phyloP scores from a whole-genome alignment of 768 basidiomycete species.

The Antrodiella citrinella region DNA sequence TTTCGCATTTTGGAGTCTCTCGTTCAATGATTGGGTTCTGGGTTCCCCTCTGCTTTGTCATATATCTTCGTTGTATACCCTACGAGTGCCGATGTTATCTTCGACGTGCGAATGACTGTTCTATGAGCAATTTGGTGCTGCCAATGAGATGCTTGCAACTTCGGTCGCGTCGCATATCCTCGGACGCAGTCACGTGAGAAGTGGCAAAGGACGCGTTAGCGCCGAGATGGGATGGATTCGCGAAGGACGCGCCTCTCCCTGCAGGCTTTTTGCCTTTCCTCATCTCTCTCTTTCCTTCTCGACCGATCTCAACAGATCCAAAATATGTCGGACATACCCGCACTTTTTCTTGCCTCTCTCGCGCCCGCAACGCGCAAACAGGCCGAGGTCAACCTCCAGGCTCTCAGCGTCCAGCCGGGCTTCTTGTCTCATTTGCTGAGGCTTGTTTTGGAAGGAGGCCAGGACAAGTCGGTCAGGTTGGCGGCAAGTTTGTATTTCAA shows the following conservation, averaged over 20 bases:
- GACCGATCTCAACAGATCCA: not conserved
- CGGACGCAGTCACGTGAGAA: not conserved
- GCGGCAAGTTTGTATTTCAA: constrained; percentile 89
- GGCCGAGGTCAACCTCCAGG: constrained; percentile 70
- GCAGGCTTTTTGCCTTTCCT: not conserved
- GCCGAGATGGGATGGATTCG: not conserved
- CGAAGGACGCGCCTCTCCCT: not conserved
- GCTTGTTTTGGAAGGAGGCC: constrained; percentile 63
- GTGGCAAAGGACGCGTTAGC: not conserved
- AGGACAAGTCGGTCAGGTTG: constrained; percentile 65
- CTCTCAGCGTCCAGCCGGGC: constrained; percentile 61
- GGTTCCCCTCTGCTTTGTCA: too few species aligned
- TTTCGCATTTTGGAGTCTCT: too few species aligned
- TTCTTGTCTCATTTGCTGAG: constrained; percentile 75
- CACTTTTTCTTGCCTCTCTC: constrained; percentile 66
- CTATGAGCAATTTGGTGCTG: too few species aligned
- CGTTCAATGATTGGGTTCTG: too few species aligned
- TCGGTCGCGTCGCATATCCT: too few species aligned
- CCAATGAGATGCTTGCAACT: too few species aligned
- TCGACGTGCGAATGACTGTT: too few species aligned
- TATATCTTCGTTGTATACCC: too few species aligned
- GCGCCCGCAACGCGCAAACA: constrained; percentile 63
- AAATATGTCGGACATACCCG: constrained; percentile 57
- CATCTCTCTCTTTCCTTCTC: not conserved
- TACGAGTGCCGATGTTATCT: too few species aligned